Evolutionary conservation across 345 rosid genomes (phyloP).

Genomic region (Lepidium africanum): DNA sequence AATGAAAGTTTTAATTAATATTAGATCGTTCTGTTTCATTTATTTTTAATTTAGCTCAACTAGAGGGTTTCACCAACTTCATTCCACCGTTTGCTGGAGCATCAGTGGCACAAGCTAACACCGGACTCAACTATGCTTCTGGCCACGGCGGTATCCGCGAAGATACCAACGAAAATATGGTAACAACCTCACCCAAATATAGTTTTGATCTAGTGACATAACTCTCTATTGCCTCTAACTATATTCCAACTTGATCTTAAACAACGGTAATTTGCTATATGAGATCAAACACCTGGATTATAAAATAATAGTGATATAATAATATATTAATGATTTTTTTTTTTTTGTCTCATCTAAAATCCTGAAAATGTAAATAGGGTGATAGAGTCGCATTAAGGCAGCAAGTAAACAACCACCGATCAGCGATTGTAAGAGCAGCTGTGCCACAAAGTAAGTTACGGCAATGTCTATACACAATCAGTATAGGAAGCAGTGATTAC

Average conservation of each 20-base stretch:
- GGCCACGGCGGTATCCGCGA: slow-evolving; percentile 55
- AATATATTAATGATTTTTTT: not conserved
- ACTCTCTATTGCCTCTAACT: too few species aligned
- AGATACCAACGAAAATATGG: slow-evolving; percentile 44
- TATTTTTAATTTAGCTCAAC: slow-evolving; percentile 26
- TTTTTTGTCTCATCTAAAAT: not conserved
- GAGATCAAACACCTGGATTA: too few species aligned
- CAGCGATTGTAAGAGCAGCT: slow-evolving; percentile 9
- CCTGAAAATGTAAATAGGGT: slow-evolving; percentile 29
- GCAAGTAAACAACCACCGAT: slow-evolving; percentile 39
- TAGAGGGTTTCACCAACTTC: slow-evolving; percentile 30
- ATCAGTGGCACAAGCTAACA: slow-evolving; percentile 14
- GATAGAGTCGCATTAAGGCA: slow-evolving; percentile 27
- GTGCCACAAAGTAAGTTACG: slow-evolving; percentile 17
- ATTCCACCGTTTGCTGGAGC: slow-evolving; percentile 37
- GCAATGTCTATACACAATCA: slow-evolving; percentile 38
- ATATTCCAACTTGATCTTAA: too few species aligned
- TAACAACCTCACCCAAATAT: not conserved
- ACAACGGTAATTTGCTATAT: too few species aligned
- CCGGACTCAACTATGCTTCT: slow-evolving; percentile 66
- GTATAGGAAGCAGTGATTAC: slow-evolving; percentile 46
- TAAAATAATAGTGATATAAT: not conserved
- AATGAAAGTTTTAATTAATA: not conserved
- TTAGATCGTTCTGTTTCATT: not conserved
- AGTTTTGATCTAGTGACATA: too few species aligned